phyloP scores from a whole-genome alignment of 257 asterid genomes.

The Mitragyna speciosa region DNA sequence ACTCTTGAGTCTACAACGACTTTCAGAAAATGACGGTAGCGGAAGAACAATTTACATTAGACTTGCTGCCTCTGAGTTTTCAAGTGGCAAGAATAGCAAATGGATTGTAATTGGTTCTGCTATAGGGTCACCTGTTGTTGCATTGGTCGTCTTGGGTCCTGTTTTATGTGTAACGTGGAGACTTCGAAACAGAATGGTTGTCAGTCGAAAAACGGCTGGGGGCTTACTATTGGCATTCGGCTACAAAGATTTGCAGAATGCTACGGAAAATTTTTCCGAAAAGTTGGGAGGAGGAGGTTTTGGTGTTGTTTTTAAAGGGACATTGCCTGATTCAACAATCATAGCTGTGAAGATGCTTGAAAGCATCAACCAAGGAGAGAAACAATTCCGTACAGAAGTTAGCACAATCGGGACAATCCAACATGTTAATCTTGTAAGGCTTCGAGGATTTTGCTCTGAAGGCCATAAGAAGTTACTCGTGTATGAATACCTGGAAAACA shows the following conservation, averaged over 20 bases:
- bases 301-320: slow-evolving; percentile 53
- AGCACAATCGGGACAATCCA: slow-evolving; percentile 61
- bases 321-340: slow-evolving; percentile 41
- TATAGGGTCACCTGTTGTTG: slow-evolving; percentile 33
- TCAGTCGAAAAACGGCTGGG: slow-evolving; percentile 25
- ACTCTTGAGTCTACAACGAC: slow-evolving; percentile 24
- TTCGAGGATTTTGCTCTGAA: slow-evolving; percentile 53
- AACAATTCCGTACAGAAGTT: slow-evolving; percentile 59
- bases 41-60: slow-evolving; percentile 29
- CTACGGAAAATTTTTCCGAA: slow-evolving; percentile 48
- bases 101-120: slow-evolving; percentile 34
- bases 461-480: slow-evolving; percentile 41
- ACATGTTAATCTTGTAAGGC: slow-evolving; percentile 52
- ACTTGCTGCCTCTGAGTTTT: slow-evolving; percentile 36
- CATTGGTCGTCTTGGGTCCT: slow-evolving; percentile 21
- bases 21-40: slow-evolving; percentile 21
- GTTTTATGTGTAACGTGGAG: slow-evolving; percentile 23
- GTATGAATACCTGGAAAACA: slow-evolving; percentile 47
- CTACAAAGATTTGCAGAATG: slow-evolving; percentile 38
- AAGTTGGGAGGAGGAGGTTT: slow-evolving; percentile 58
- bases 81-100: slow-evolving; percentile 22
- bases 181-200: slow-evolving; percentile 15
- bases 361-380: slow-evolving; percentile 53
- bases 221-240: slow-evolving; percentile 42
- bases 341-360: slow-evolving; percentile 57